Evolutionary conservation across 2,329 filamentous ascomycete genomes (phyloP).

Genomic region (Ceratocystis ficicola): DNA sequence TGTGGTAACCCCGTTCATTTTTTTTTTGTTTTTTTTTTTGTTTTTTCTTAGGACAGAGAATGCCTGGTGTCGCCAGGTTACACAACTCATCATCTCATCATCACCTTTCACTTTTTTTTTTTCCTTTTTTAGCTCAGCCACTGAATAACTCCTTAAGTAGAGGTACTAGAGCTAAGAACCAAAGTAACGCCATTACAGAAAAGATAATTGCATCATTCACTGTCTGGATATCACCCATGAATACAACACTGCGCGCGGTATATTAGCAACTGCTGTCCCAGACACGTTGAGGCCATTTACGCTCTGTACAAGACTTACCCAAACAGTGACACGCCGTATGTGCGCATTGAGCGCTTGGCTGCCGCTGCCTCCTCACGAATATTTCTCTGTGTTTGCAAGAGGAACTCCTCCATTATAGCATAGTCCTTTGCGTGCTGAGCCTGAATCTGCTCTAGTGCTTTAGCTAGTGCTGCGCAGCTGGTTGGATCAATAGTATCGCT

Average conservation of each 20-base stretch:
- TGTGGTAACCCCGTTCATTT: no score
- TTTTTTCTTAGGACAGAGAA: no score
- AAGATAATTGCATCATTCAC: neutral
- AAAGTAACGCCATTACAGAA: neutral
- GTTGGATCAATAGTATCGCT: neutral
- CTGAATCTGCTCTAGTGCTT: neutral
- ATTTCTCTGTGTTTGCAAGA: neutral
- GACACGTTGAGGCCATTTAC: neutral
- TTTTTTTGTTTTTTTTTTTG: no score
- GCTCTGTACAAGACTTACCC: conserved; percentile 2
- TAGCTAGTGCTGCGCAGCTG: neutral
- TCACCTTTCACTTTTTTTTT: neutral
- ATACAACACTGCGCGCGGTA: neutral
- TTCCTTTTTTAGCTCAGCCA: neutral
- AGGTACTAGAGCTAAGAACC: neutral
- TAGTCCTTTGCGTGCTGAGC: neutral
- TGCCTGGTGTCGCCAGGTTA: no score
- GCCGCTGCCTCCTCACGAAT: neutral
- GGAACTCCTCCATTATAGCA: conserved; percentile 7
- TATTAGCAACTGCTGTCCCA: neutral
- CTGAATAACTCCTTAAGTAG: neutral
- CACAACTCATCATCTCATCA: no score
- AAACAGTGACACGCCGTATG: conserved; percentile 3
- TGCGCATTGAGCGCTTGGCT: neutral
- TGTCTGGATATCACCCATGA: neutral